Evolutionary conservation across 495 filamentous ascomycete genomes (phyloP), one percentile per base, ranked within the genome.

Genomic region (Hapsidospora chrysogenum): DNA sequence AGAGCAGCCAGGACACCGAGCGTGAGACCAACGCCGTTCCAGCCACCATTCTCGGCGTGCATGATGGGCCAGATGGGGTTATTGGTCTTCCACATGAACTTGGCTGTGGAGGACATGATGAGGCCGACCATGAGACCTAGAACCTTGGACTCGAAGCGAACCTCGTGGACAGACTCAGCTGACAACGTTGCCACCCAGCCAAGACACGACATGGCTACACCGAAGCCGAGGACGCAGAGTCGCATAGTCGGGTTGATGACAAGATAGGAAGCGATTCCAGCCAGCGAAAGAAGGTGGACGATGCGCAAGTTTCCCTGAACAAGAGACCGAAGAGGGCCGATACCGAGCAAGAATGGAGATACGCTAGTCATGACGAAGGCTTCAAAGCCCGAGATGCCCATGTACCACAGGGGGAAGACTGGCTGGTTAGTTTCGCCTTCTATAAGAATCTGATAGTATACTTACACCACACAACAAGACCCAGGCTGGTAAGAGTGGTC

Each of bases 371-470:
- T 73, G 52, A 99, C 73, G 41, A 87, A 64, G 17, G 76, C 76
- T 58, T 99, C 92, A 43, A 92, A 95, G 37, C 92, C 92, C 6
- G 92, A 99, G 40, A 99, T 85, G 38, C 92, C 92, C 92, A 99
- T 96, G 53, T 95, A 74, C 92, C 92, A 99, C n/a, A 99, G 70
- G 11, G 89, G 89, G 49, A 99, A 99, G 51, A 92, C 81, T 85
- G 41, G 29, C 33, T 5, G 6, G 13, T 20, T 2, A n/a, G n/a
- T 35, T 38, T 18, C 47, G 59, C 28, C 51, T 51, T 37, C 22
- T 17, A 8, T 31, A 23, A 14, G 17, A 13, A 39, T 34, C 8
- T 9, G 17, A 6, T 25, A 10, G 10, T 25, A 4, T 32, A 54
- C 81, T 70, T 72, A 87, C 81, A 99, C 92, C 92, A 99, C 17